These are phyloP conservation scores for Cyclotella baltica DNA, from an alignment of 108 stramenopile species.

Conservation along the genomic window DNA sequence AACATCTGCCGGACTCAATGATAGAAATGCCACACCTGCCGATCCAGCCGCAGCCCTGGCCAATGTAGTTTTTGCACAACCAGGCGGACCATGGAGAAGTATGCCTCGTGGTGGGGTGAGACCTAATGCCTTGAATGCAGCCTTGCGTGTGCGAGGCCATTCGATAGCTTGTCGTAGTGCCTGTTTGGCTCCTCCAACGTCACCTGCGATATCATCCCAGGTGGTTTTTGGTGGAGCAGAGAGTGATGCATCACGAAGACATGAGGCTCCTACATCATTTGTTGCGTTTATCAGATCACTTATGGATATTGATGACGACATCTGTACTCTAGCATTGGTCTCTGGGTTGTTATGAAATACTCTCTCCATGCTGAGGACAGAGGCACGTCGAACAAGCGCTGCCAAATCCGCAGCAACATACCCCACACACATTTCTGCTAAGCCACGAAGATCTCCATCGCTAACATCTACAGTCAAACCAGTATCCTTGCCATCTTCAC, in stretches of 20 bases:
- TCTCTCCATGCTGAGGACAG: conserved; percentile 43
- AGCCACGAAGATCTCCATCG: conserved; percentile 37
- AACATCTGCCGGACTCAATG: conserved; percentile 94
- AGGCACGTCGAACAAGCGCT: conserved; percentile 71
- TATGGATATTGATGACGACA: not conserved
- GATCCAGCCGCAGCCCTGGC: conserved; percentile 96
- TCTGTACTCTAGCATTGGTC: not conserved
- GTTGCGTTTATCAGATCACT: conserved; percentile 43
- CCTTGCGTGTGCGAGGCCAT: conserved; percentile 73
- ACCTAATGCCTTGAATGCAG: conserved; percentile 63
- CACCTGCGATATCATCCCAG: conserved; percentile 88
- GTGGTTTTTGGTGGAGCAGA: conserved; percentile 71
- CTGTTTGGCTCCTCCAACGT: conserved; percentile 83
- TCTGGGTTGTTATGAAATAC: not conserved
- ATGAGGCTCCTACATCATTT: conserved; percentile 58
- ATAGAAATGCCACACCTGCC: conserved; percentile 92
- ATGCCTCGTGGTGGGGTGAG: conserved; percentile 79
- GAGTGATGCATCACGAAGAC: conserved; percentile 76
- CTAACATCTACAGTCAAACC: not conserved
- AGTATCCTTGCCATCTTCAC: not conserved
- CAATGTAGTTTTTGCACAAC: conserved; percentile 96
- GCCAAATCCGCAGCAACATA: conserved; percentile 85
- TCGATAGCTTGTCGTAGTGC: conserved; percentile 85
- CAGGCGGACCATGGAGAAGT: conserved; percentile 97
- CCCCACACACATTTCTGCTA: conserved; percentile 83